Evolutionary conservation across 257 asterid genomes (phyloP).

Genomic region (Salvia splendens): DNA sequence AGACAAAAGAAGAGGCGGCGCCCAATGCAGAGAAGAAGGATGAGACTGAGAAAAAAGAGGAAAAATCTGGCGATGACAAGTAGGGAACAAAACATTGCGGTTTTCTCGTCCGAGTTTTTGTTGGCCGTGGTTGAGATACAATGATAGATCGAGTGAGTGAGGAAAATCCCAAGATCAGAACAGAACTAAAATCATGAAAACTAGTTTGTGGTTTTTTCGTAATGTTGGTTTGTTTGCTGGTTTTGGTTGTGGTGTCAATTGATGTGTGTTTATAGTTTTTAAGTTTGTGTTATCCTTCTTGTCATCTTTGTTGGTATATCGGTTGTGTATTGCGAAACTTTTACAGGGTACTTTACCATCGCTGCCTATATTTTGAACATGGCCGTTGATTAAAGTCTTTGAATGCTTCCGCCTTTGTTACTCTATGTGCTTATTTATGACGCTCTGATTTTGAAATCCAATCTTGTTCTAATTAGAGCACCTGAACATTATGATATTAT

Average conservation of each 20-base stretch:
- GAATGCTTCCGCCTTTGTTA: neutral
- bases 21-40: conserved; percentile 44
- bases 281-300: conserved; percentile 19
- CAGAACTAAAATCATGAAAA: conserved; percentile 20
- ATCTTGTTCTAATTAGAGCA: neutral
- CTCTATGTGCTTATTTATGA: neutral
- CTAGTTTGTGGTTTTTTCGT: conserved; percentile 12
- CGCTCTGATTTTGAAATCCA: neutral
- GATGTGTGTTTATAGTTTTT: conserved; percentile 34
- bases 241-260: conserved; percentile 31
- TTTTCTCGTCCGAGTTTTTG: conserved; percentile 32
- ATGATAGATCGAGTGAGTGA: neutral
- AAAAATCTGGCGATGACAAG: conserved; percentile 40
- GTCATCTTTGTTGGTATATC: conserved; percentile 1
- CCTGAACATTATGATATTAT: too few relatives aligned
- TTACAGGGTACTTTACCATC: conserved; percentile 31
- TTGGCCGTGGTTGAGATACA: neutral
- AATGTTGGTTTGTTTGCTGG: conserved; percentile 34
- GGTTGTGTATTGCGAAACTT: conserved; percentile 27
- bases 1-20: conserved; percentile 43
- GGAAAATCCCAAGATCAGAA: conserved; percentile 18
- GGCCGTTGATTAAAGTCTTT: conserved; percentile 6
- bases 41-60: conserved; percentile 39
- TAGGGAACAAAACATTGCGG: conserved; percentile 19
- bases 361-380: conserved; percentile 6